A percentile compares a stretch with the other conserved stretches of the same genome.
Evolutionary conservation across 805 yeast genomes (phyloP).

Genomic region (Vanderwaltozyma verrucispora): DNA sequence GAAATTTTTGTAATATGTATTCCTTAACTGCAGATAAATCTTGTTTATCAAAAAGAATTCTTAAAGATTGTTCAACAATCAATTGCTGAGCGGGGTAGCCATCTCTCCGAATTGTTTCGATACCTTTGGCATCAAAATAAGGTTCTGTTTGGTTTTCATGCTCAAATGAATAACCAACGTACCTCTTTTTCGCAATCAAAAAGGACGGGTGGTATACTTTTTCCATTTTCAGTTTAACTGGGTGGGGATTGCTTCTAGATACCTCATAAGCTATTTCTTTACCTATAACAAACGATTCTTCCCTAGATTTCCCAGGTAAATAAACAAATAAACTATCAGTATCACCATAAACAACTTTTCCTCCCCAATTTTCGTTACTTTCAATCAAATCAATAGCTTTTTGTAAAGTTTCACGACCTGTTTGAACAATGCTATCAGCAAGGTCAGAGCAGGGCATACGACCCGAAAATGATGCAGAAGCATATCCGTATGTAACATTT

Average conservation of each 20-base stretch:
- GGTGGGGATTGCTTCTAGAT: conserved; percentile 63
- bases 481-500: conserved; percentile 91
- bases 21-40: conserved; percentile 62
- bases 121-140: conserved; percentile 89
- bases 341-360: conserved; percentile 93
- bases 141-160: conserved; percentile 43
- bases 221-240: conserved; percentile 77
- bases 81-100: conserved; percentile 90
- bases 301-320: conserved; percentile 69
- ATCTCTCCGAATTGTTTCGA: conserved; percentile 88
- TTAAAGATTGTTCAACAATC: conserved; percentile 59
- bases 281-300: conserved; percentile 73
- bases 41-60: conserved; percentile 58
- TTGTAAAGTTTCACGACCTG: conserved; percentile 78
- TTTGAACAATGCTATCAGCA: conserved; percentile 88
- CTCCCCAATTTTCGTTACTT: conserved; percentile 52
- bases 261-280: conserved; percentile 53
- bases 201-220: conserved; percentile 87
- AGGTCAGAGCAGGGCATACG: conserved; percentile 95
- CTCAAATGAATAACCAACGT: conserved; percentile 81
- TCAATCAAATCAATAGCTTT: conserved; percentile 65
- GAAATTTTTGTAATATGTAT: conserved; percentile 57
- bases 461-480: conserved; percentile 92
- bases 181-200: conserved; percentile 75
- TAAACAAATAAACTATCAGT: conserved; percentile 90